A percentile compares a stretch with the other conserved stretches of the same genome.
These are phyloP conservation scores for Bipolaris sorokiniana DNA, from an alignment of 2,329 filamentous ascomycete species.

Conservation along the genomic window DNA sequence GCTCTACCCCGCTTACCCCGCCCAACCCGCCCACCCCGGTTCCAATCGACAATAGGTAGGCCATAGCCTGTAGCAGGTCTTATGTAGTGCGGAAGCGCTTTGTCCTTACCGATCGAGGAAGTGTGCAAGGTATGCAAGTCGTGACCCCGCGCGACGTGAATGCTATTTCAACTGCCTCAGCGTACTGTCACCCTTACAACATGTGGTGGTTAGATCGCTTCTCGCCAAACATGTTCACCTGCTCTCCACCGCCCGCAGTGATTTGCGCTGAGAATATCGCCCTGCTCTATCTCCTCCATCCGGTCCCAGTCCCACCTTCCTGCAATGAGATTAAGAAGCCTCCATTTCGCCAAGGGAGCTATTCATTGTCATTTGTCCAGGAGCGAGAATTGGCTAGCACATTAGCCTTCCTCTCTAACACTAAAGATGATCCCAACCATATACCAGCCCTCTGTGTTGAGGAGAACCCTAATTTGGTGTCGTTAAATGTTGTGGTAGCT, in stretches of 20 bases:
- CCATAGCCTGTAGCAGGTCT: conserved; percentile 2
- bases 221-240: conserved; percentile 2
- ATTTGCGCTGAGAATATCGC: conserved; percentile 6
- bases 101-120: background rate
- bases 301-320: background rate
- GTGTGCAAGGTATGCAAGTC: conserved; percentile 4
- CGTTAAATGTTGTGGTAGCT: background rate
- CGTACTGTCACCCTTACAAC: background rate
- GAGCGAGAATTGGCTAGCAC: conserved; percentile 6
- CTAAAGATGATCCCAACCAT: conserved; percentile 1
- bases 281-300: conserved; percentile 5
- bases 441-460: conserved; percentile 1
- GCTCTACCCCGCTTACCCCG: background rate
- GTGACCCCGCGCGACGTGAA: conserved; percentile 2
- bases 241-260: conserved; percentile 3
- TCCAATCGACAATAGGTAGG: background rate
- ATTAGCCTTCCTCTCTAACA: conserved; percentile 5
- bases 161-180: background rate
- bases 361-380: background rate
- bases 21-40: background rate
- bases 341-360: background rate
- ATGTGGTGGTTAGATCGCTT: background rate
- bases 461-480: background rate
- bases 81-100: conserved; percentile 2
- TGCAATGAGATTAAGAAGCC: conserved; percentile 2